Percentiles rank a stretch among this genome's conserved stretches.
Conservation (phyloP, 495 filamentous ascomycete species). For the Penicillium canariense region DNA sequence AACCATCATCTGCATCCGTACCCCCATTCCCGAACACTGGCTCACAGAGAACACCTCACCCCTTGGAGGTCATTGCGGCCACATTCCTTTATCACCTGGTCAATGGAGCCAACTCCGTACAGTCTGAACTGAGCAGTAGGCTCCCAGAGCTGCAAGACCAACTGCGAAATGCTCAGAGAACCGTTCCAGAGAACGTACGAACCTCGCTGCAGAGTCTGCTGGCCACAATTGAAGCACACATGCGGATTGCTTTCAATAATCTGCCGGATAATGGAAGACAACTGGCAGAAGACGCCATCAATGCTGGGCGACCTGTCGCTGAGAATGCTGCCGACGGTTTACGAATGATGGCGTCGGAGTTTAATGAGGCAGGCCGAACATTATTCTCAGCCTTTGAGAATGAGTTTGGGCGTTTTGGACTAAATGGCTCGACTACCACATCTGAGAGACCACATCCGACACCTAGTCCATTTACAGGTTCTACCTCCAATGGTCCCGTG, state of each 20-base stretch:
- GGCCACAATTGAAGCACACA: constrained; percentile 40
- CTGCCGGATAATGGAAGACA: constrained; percentile 39
- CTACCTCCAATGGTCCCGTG: not conserved
- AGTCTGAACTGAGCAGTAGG: constrained; percentile 36
- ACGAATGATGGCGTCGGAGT: constrained; percentile 41
- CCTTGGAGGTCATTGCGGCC: constrained; percentile 29
- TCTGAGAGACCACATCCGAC: constrained; percentile 4
- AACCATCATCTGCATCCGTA: constrained; percentile 14
- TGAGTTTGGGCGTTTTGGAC: constrained; percentile 30
- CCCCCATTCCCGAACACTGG: constrained; percentile 9
- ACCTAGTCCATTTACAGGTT: not conserved
- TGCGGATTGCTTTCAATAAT: constrained; percentile 42
- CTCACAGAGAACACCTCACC: constrained; percentile 21
- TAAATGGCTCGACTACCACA: not conserved
- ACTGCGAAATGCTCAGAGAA: constrained; percentile 37
- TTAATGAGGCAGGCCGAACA: constrained; percentile 45
- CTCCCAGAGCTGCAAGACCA: constrained; percentile 42
- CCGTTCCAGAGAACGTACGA: constrained; percentile 43
- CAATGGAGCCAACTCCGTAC: constrained; percentile 35
- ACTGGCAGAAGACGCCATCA: constrained; percentile 35
- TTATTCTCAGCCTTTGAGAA: constrained; percentile 41
- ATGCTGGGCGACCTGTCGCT: constrained; percentile 39
- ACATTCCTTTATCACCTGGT: constrained; percentile 35
- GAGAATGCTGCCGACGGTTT: constrained; percentile 43
- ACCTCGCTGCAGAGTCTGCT: constrained; percentile 41